Evolutionary conservation across 2,329 filamentous ascomycete genomes (phyloP).

Genomic region (Penicillium sclerotigenum): DNA sequence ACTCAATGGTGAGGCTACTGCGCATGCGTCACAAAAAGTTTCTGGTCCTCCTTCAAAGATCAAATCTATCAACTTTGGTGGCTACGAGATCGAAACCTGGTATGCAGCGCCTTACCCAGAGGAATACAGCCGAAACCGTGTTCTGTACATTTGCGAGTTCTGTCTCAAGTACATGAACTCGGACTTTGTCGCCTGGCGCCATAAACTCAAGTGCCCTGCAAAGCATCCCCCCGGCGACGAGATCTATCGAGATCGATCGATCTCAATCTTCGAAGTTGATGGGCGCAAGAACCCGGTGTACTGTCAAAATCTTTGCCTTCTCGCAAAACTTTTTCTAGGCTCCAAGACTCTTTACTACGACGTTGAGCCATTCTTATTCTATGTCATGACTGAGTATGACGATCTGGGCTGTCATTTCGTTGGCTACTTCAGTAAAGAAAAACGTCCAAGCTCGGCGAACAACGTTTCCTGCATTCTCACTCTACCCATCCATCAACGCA

Average conservation of each 20-base stretch:
- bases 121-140: slow-evolving; percentile 93
- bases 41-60: slow-evolving; percentile 92
- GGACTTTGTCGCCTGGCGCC: slow-evolving; percentile 95
- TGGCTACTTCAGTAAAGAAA: slow-evolving; percentile 99
- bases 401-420: slow-evolving; percentile 91
- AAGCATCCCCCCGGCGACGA: slow-evolving; percentile 97
- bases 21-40: slow-evolving; percentile 68
- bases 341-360: slow-evolving; percentile 99
- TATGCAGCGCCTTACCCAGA: slow-evolving; percentile 97
- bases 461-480: slow-evolving; percentile 98
- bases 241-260: slow-evolving; percentile 90
- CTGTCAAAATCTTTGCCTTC: slow-evolving; percentile 90
- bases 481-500: slow-evolving; percentile 91
- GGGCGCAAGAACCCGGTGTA: slow-evolving; percentile 90
- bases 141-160: slow-evolving; percentile 99
- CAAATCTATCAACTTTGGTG: slow-evolving; percentile 97
- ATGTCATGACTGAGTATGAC: slow-evolving; percentile 89
- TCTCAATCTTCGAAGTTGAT: slow-evolving; percentile 97
- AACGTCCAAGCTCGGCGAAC: slow-evolving; percentile 88
- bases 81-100: slow-evolving; percentile 98
- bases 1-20: slow-evolving; percentile 59
- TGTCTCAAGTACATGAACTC: slow-evolving; percentile 99
- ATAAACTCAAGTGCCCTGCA: slow-evolving; percentile 93
- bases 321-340: slow-evolving; percentile 94
- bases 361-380: slow-evolving; percentile 98